Evolutionary conservation across 31 red algal species (phyloP), one percentile per base, ranked within the genome.

Genomic region (Odonthalia washingtoniensis): DNA sequence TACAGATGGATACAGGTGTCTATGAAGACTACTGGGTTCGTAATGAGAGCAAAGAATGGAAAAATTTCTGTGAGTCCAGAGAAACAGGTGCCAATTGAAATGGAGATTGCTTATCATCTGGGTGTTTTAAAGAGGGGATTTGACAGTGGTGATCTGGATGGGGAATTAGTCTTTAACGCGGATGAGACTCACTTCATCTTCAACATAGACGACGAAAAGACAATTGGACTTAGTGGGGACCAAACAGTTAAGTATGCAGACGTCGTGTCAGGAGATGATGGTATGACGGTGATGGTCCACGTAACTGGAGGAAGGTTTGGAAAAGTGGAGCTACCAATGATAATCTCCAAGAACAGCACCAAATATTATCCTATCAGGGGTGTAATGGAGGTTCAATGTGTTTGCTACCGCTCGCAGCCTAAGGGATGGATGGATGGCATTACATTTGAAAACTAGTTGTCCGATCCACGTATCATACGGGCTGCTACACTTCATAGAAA

Each of bases 221-320:
- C 74, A 17, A 12, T 77, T 12, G 74, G 74, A 32, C 12, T 77
- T 12, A 12, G 74, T 61, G 53, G 53, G 53, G 53, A 61, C 24
- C 53, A 61, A 24, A 14, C 14, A 17, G 53, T 61, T 61, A 61
- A 61, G 53, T n/a, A n/a, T n/a, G 53, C n/a, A n/a, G n/a, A n/a
- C n/a, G n/a, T n/a, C n/a, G n/a, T n/a, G n/a, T n/a, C n/a, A n/a
- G n/a, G n/a, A 14, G 53, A 24, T 14, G 53, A 61, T 14, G 17
- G 17, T 17, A 61, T 61, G 17, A 61, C 53, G 14, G 24, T 61
- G 53, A 61, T 61, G 53, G 53, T 61, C 17, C 53, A 61, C 24
- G 24, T 61, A 61, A 17, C 53, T 17, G 53, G 53, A 14, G 53
- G 24, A 17, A 24, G 14, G 14, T 17, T 17, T 17, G 53, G 24